Evolutionary conservation across 106 monocot genomes (phyloP), one percentile per base, ranked within the genome.

Genomic region (Dendrobium chrysotoxum): DNA sequence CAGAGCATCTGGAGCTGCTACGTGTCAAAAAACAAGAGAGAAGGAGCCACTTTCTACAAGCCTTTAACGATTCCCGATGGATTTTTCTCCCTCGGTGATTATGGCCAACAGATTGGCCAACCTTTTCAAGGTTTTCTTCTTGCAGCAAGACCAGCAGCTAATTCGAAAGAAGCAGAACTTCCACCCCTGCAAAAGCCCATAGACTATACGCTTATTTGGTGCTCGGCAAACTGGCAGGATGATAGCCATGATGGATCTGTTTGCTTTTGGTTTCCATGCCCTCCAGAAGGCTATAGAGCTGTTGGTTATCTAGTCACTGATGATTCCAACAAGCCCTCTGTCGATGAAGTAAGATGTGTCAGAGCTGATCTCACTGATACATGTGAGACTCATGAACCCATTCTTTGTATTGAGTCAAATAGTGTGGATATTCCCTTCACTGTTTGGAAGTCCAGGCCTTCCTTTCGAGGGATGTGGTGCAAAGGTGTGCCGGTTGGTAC

Each of bases 51-150:
- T 64, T 99, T 99, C 76, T 99, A 88, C 75, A 88, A 87, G 80
- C 99, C 99, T 16, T 38, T 80, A 75, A 85, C 77, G 26, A 72
- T 99, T 74, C 91, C 91, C 25, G 82, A 90, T 80, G 95, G 91
- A 10, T 99, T 95, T 83, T 86, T 84, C 77, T 76, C 78, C 86
- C 88, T 99, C 38, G 95, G 99, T 77, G 88, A 99, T 81, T 95
- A 99, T 82, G 84, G 87, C 30, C 99, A 95, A 81, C 61, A 82
- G 53, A 88, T 83, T 72, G 81, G 87, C 31, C 85, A 87, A 54
- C 85, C 88, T 66, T 84, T 93, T 46, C 90, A 87, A 21, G 95
- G 95, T 3, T 95, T 88, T 86, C 77, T 99, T 75, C 93, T 99
- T 54, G 93, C 86, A 42, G 95, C 88, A 21, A 93, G 86, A 85